phyloP scores from a whole-genome alignment of 1,284 basidiomycete genomes.

The Irpex sp. region DNA sequence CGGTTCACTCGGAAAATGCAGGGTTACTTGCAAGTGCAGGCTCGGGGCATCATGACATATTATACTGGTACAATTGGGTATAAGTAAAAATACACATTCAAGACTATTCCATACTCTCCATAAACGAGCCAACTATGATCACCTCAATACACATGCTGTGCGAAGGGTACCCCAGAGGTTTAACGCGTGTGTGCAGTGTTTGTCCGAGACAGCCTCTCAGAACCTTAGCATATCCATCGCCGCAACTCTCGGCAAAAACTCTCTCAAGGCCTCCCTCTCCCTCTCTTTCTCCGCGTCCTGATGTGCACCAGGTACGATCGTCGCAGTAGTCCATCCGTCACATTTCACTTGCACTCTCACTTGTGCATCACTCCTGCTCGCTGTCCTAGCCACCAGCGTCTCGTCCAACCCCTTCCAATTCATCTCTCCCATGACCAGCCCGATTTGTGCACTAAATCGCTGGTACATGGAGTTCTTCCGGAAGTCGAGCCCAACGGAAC shows the following conservation, averaged over 20 bases:
- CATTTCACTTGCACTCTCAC: neutral
- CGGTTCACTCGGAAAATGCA: too few species aligned
- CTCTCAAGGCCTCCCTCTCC: neutral
- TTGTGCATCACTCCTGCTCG: neutral
- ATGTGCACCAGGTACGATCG: neutral
- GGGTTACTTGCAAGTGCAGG: too few species aligned
- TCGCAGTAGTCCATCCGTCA: neutral
- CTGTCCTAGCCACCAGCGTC: neutral
- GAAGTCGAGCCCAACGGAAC: neutral
- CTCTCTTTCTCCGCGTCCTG: neutral
- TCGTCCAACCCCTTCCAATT: neutral
- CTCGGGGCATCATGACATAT: too few species aligned
- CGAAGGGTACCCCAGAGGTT: too few species aligned
- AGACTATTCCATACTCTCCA: too few species aligned
- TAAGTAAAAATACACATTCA: too few species aligned
- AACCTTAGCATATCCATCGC: neutral
- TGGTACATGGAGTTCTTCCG: neutral
- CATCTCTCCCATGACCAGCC: neutral
- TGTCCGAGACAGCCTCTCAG: neutral
- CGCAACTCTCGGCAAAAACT: neutral
- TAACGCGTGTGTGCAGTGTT: too few species aligned
- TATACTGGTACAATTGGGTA: too few species aligned
- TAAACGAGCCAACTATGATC: too few species aligned
- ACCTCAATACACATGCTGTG: too few species aligned
- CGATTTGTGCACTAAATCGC: neutral